Percentiles rank a stretch among this genome's conserved stretches.
Conservation (phyloP, 139 green algal species). For the Spirogloea muscicola region DNA sequence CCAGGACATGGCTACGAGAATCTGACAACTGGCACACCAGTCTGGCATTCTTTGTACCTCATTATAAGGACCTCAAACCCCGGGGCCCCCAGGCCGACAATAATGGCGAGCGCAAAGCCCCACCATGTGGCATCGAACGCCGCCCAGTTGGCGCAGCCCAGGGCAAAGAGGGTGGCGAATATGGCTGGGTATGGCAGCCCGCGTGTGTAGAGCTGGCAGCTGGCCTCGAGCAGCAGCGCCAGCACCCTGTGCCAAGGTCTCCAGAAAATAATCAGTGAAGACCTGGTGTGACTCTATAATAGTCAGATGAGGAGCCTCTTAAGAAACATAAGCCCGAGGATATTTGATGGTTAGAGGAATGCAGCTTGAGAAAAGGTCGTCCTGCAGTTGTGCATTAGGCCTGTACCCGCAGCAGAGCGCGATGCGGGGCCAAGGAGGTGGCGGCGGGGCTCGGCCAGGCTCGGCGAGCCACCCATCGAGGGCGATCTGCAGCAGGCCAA, state of each 20-base stretch:
- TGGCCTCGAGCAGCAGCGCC: slow-evolving; percentile 10
- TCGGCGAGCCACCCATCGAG: slow-evolving; percentile 7
- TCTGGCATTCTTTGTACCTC: too few relatives aligned
- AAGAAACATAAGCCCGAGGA: too few relatives aligned
- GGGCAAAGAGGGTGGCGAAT: slow-evolving; percentile 3
- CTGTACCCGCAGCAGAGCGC: too few relatives aligned
- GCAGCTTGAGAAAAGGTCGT: too few relatives aligned
- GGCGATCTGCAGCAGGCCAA: slow-evolving; percentile 8
- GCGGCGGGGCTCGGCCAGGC: too few relatives aligned
- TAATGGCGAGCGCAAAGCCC: slow-evolving; percentile 8
- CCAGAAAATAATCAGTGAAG: not conserved
- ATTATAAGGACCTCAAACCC: slow-evolving; percentile 27
- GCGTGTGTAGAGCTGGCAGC: slow-evolving; percentile 7
- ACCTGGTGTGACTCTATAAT: too few relatives aligned
- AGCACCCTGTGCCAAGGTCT: not conserved
- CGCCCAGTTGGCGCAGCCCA: slow-evolving; percentile 24
- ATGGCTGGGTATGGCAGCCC: not conserved
- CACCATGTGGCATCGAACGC: slow-evolving; percentile 17
- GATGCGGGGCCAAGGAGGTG: too few relatives aligned
- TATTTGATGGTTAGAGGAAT: too few relatives aligned
- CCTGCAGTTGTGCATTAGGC: too few relatives aligned
- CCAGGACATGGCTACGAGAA: too few relatives aligned
- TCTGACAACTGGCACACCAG: too few relatives aligned
- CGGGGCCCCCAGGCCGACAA: slow-evolving; percentile 15
- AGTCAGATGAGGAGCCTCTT: too few relatives aligned